Evolutionary conservation across 805 yeast genomes (phyloP), one percentile per base, ranked within the genome.

Genomic region (Zygosaccharomyces kombuchaensis): DNA sequence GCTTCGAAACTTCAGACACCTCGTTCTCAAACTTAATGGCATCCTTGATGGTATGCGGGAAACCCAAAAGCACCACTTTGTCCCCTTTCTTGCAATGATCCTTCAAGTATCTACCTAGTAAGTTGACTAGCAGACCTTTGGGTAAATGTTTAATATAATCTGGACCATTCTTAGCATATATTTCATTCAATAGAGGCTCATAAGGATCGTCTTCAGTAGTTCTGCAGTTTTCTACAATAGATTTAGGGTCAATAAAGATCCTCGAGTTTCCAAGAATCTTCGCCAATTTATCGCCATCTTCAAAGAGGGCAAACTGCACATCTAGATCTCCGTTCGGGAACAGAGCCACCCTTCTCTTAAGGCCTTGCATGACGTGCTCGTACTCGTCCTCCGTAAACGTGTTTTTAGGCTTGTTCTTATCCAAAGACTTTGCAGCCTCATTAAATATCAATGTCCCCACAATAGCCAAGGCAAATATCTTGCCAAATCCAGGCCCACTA

Each of bases 11-110:
- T 8, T 74, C 73, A 2, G 81, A 74, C 22, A 84, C 72, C 47
- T 83, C 87, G 54, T 80, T 84, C 60, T 85, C 93, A 51, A 85
- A 85, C 55, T 77, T 80, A 43, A 81, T 76, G 2, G 87, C 84
- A 49, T 84, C 90, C 40, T 76, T 76, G 32, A 85, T 73, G 19
- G 72, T 70, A 40, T 70, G 73, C 2, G 91, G 90, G 58, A 77
- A 84, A 55, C 81, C 77, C 22, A 75, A 57, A 40, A 84, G 60
- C 0, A 81, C 53, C 30, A 80, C 76, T 32, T 69, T 68, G 25
- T 79, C 75, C 26, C 73, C 69, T 4, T 19, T 10, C 17, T 69
- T 56, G 27, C 56, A 53, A 3, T 57, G 50, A 2, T 54, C 54
- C 31, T 54, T 55, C 34, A 72, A 48, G 44, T 60, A 57, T 36